phyloP scores from a whole-genome alignment of 305 asterid genomes.

The Coffea humblotiana region DNA sequence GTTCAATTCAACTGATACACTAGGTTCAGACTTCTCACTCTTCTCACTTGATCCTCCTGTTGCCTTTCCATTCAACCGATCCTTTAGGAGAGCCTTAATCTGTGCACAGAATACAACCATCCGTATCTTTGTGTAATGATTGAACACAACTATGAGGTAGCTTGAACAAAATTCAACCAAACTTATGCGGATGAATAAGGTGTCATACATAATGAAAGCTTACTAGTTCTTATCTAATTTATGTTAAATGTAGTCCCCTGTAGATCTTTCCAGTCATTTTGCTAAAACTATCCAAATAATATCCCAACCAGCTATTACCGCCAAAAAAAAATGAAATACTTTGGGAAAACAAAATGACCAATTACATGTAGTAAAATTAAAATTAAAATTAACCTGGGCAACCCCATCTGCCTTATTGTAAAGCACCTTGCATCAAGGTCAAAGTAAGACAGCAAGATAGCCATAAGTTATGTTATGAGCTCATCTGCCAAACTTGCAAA shows the following conservation, averaged over 20 bases:
- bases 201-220: not conserved
- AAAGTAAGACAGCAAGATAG: not conserved
- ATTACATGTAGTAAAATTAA: not conserved
- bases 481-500: slow-evolving; percentile 11
- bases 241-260: not conserved
- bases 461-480: not conserved
- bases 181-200: not conserved
- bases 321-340: not conserved
- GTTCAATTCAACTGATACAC: slow-evolving; percentile 80
- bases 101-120: slow-evolving; percentile 23
- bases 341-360: not conserved
- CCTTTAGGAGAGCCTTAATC: slow-evolving; percentile 76
- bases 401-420: not conserved
- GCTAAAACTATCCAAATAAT: not conserved
- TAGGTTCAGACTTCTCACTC: slow-evolving; percentile 74
- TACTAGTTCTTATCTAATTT: not conserved
- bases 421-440: not conserved
- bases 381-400: too few species aligned
- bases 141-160: not conserved
- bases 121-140: not conserved
- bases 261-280: not conserved
- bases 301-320: not conserved
- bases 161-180: not conserved
- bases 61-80: slow-evolving; percentile 80
- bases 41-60: slow-evolving; percentile 77